These are phyloP conservation scores for Oldenlandia corymbosa DNA, from an alignment of 257 asterid species.

Conservation along the genomic window DNA sequence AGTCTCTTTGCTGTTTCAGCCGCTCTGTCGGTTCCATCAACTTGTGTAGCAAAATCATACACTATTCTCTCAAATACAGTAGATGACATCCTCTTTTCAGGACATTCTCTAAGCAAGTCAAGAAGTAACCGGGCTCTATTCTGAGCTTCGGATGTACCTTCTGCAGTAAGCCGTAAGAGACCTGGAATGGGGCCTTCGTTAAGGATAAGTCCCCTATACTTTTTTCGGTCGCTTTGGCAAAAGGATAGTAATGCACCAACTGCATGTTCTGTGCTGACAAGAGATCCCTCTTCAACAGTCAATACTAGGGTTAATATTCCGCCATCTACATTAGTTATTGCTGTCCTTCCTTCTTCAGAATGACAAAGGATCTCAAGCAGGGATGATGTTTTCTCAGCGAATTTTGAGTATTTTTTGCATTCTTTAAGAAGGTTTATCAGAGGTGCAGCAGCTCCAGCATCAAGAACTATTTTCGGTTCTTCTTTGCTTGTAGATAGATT, in stretches of 20 bases:
- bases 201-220: slow-evolving; percentile 69
- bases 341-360: slow-evolving; percentile 65
- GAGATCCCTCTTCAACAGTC: slow-evolving; percentile 86
- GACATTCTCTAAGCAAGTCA: slow-evolving; percentile 67
- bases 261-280: slow-evolving; percentile 64
- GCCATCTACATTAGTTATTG: slow-evolving; percentile 47
- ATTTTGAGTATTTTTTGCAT: slow-evolving; percentile 77
- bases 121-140: slow-evolving; percentile 63
- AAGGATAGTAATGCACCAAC: slow-evolving; percentile 63
- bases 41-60: slow-evolving; percentile 57
- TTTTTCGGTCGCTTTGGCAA: slow-evolving; percentile 65
- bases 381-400: slow-evolving; percentile 75
- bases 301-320: slow-evolving; percentile 73
- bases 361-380: slow-evolving; percentile 61
- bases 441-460: slow-evolving; percentile 59
- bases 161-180: slow-evolving; percentile 74
- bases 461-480: slow-evolving; percentile 51
- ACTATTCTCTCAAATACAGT: slow-evolving; percentile 66
- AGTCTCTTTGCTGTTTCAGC: slow-evolving; percentile 77
- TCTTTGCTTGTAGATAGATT: slow-evolving; percentile 58
- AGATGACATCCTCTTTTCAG: slow-evolving; percentile 50
- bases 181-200: slow-evolving; percentile 90
- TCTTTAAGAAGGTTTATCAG: slow-evolving; percentile 68
- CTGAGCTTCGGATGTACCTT: slow-evolving; percentile 69
- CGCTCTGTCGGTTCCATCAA: slow-evolving; percentile 66